Conservation (phyloP, 108 stramenopile species). For the Parietichytrium sp. region DNA sequence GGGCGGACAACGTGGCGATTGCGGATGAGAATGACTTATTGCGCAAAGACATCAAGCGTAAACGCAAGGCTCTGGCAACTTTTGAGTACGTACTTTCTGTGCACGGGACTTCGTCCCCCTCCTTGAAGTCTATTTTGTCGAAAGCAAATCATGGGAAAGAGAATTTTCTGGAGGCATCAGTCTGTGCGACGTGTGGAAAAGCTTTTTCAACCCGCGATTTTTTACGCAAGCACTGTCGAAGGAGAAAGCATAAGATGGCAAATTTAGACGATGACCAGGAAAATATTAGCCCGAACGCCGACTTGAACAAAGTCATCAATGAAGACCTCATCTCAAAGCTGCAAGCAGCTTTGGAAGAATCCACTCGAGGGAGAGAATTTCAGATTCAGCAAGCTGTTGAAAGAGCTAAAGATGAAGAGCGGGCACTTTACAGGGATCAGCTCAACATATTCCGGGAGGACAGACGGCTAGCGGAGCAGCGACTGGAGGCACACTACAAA, state of each 20-base stretch:
- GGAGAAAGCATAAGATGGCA: not conserved
- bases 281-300: not conserved
- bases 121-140: not conserved
- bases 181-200: constrained; percentile 16
- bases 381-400: not conserved
- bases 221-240: not conserved
- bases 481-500: constrained; percentile 11
- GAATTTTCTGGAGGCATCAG: not conserved
- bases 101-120: not conserved
- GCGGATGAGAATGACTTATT: constrained; percentile 5
- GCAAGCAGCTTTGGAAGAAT: not conserved
- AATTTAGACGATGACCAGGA: not conserved
- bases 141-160: not conserved
- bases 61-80: constrained; percentile 3
- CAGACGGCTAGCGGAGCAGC: not conserved
- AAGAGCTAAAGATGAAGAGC: not conserved
- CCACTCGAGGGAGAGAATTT: not conserved
- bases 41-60: not conserved
- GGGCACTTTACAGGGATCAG: not conserved
- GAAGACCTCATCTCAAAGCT: not conserved
- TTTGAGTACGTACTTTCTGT: constrained; percentile 17
- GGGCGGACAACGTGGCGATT: not conserved
- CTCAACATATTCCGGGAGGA: not conserved
- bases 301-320: too few relatives aligned
- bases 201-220: constrained; percentile 13